These are phyloP conservation scores for Asterionellopsis glacialis DNA, from an alignment of 108 stramenopile species.

Conservation along the genomic window DNA sequence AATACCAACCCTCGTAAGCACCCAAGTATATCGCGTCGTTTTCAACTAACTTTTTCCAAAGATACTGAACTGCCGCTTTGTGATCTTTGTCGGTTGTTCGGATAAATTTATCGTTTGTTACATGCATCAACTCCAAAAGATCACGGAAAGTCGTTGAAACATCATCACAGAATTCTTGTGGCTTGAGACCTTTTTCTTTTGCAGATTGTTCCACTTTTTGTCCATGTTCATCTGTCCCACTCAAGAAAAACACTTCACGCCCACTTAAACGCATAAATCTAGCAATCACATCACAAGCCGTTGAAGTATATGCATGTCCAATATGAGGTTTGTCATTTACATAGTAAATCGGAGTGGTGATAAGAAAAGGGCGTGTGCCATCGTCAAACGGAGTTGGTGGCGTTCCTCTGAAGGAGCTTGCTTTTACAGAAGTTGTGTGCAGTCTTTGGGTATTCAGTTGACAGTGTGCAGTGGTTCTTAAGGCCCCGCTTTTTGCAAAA, in stretches of 20 bases:
- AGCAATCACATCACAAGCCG: slow-evolving; percentile 93
- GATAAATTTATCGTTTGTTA: slow-evolving; percentile 87
- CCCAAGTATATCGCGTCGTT: slow-evolving; percentile 90
- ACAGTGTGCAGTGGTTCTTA: no score
- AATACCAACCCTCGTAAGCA: slow-evolving; percentile 97
- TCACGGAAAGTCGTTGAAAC: slow-evolving; percentile 77
- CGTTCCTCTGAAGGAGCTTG: slow-evolving; percentile 2
- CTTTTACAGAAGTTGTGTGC: no score
- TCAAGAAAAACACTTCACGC: slow-evolving; percentile 89
- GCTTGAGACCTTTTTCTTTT: slow-evolving; percentile 54
- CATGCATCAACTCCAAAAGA: slow-evolving; percentile 68
- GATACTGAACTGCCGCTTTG: slow-evolving; percentile 71
- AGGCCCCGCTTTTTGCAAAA: no score
- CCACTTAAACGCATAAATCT: slow-evolving; percentile 92
- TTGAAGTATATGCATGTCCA: slow-evolving; percentile 97
- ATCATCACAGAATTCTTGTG: slow-evolving; percentile 83
- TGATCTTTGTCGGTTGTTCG: slow-evolving; percentile 90
- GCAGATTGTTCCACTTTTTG: slow-evolving; percentile 93
- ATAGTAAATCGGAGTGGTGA: slow-evolving; percentile 98
- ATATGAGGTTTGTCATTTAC: slow-evolving; percentile 98
- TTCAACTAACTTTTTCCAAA: slow-evolving; percentile 81
- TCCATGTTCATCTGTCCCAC: slow-evolving; percentile 98
- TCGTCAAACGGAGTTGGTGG: slow-evolving; percentile 61
- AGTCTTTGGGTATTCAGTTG: no score
- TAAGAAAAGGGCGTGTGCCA: slow-evolving; percentile 79